A percentile compares a stretch with the other conserved stretches of the same genome.
Conservation (phyloP, 2,329 filamentous ascomycete genomes). For the Neopestalotiopsis sp. region DNA sequence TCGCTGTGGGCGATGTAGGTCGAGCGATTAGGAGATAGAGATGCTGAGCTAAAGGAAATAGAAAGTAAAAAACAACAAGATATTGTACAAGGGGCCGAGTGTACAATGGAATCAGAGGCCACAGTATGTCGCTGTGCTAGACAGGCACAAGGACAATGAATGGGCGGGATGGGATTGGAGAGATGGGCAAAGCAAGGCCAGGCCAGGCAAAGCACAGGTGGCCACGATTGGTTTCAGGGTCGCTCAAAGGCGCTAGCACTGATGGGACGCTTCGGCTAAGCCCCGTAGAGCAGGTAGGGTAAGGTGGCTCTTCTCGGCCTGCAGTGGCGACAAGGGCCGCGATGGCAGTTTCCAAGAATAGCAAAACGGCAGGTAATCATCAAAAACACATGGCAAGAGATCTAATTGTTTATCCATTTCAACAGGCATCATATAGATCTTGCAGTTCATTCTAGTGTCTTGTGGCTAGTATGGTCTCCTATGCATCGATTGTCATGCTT, state of each 20-base stretch:
- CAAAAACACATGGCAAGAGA: not conserved
- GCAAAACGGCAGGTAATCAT: not conserved
- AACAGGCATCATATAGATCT: too few relatives aligned
- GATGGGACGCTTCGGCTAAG: not conserved
- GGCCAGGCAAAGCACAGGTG: not conserved
- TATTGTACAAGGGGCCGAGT: not conserved
- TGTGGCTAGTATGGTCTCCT: too few relatives aligned
- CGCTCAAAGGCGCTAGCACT: conserved; percentile 5
- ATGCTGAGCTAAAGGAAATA: not conserved
- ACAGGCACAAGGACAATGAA: not conserved
- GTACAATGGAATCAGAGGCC: conserved; percentile 4
- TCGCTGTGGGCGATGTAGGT: not conserved
- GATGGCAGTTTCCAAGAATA: not conserved
- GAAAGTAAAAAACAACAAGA: not conserved
- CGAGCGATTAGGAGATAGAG: not conserved
- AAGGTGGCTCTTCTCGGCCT: not conserved
- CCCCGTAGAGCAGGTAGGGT: not conserved
- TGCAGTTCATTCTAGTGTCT: too few relatives aligned
- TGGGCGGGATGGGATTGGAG: not conserved
- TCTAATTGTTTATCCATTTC: too few relatives aligned
- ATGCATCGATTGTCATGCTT: too few relatives aligned
- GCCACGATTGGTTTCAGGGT: conserved; percentile 15
- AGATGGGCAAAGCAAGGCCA: not conserved
- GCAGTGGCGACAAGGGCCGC: not conserved
- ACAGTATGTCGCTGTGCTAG: conserved; percentile 9